Base-by-base conservation (phyloP, 2,329 filamentous ascomycete genomes). In the Clarireedia paspali region DNA sequence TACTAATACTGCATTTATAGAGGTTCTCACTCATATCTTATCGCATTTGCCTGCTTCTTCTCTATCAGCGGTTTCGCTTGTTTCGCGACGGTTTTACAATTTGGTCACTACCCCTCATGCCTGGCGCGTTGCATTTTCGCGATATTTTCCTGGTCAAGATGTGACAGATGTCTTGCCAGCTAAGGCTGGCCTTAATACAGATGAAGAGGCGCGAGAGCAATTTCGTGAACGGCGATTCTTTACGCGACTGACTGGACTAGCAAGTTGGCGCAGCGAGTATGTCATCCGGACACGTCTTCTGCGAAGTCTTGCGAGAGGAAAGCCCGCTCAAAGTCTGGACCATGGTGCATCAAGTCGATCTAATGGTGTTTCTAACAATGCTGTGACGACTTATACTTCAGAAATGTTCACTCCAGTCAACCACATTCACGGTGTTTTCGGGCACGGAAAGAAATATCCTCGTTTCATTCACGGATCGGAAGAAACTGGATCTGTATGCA, bases 211-310 rank as follows among this genome's bases (percentile, higher is more conserved):
- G 47, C 71, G 73, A 53, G 83, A 82, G 65, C 71, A 70, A 54
- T 74, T 91, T 46, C 81, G 82, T 27, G 88, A 94, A 67, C 81
- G 82, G 63, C 87, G 91, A 46, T 81, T 83, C 61, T 99, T 97
- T 67, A 83, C 88, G 15, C 84, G 91, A 45, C 78, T 99, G 54
- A 95, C 89, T 9, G 79, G 84, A 3, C 74, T 91, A 59, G 88
- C 91, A n/a, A 94, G 91, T 7, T 97, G 94, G 92, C 83, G 92
- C 63, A 96, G 89, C 71, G 94, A 99, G 71, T 99, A 97, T 67
- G 87, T 97, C 48, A 74, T 96, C 56, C 82, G 94, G 47, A 96
- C 91, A 2, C 82, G 89, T 47, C 79, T 97, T 51, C 74, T 97
- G 52, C 83, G 91, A 46, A 94, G 89, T 59, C 76, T 97, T 56